Base-by-base conservation (phyloP, 208 protist genomes). In the Leishmania lainsoni region DNA sequence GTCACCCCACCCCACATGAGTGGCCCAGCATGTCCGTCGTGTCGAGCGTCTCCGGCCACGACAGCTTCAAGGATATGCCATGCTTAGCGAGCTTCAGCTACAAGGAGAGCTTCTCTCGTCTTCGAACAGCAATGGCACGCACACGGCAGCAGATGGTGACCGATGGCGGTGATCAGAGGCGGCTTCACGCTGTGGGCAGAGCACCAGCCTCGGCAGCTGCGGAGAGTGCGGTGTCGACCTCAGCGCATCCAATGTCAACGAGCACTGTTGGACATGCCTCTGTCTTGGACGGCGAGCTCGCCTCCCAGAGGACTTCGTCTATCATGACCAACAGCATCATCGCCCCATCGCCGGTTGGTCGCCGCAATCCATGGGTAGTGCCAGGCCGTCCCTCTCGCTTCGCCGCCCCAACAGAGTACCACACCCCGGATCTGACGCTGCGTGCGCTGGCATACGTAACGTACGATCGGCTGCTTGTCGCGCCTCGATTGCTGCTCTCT, bases 91-190 rank as follows among this genome's bases (percentile, higher is more conserved):
- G 68, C 32, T 42, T 49, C 17, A 42, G 17, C n/a, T 69, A 16
- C 49, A 82, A 83, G 58, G 82, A 86, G 51, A 84, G 82, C 63
- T 86, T 80, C 72, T 89, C 86, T 20, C 74, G 52, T 8, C 81
- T 83, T 16, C 79, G 45, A 2, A 70, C 75, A 0, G 49, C 86
- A 45, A 76, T 45, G n/a, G 56, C 76, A 42, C 73, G 68, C 48
- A 42, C 42, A 12, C 85, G 52, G 26, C 77, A 77, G 35, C 66
- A 75, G 75, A 14, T 29, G 32, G 22, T 26, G 22, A 52, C 14
- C 12, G 61, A n/a, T 12, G 39, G 74, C 39, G 58, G 74, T 9
- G 51, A 48, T 63, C 51, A 35, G 66, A 51, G 58, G 58, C 72
- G 49, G 26, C 12, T 45, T 52, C 22, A 65, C 20, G 45, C 49